Evolutionary conservation across 2,329 filamentous ascomycete genomes (phyloP).

Genomic region (Beauveria pseudobassiana): DNA sequence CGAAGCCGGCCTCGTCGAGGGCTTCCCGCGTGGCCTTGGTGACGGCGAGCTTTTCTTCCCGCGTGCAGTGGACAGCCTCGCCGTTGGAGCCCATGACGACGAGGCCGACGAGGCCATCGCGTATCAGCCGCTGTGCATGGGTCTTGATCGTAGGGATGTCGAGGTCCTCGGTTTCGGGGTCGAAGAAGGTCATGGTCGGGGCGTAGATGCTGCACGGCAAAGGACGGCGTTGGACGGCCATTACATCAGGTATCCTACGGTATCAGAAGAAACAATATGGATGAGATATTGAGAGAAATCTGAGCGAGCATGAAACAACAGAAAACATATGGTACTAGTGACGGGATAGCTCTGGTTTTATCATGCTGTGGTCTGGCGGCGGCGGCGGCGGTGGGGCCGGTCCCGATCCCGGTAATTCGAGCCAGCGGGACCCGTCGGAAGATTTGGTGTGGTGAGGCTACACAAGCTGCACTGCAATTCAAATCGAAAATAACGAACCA

Average conservation of each 20-base stretch:
- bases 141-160: constrained; percentile 73
- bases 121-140: constrained; percentile 70
- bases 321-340: not conserved
- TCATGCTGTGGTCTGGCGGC: not conserved
- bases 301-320: not conserved
- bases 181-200: constrained; percentile 86
- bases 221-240: constrained; percentile 36
- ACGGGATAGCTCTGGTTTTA: not conserved
- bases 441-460: not conserved
- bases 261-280: not conserved
- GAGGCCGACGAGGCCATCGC: constrained; percentile 71
- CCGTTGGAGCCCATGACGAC: constrained; percentile 88
- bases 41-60: constrained; percentile 67
- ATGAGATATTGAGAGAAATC: too few relatives aligned
- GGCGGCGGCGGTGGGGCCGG: constrained; percentile 6
- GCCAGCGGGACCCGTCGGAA: not conserved
- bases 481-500: too few relatives aligned
- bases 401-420: not conserved
- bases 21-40: constrained; percentile 74
- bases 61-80: constrained; percentile 77
- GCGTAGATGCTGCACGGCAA: constrained; percentile 80
- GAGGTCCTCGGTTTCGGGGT: constrained; percentile 74
- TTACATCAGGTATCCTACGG: not conserved
- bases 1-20: constrained; percentile 72
- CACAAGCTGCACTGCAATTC: too few relatives aligned